Evolutionary conservation across 345 rosid genomes (phyloP).

Genomic region (Ceriops tagal): DNA sequence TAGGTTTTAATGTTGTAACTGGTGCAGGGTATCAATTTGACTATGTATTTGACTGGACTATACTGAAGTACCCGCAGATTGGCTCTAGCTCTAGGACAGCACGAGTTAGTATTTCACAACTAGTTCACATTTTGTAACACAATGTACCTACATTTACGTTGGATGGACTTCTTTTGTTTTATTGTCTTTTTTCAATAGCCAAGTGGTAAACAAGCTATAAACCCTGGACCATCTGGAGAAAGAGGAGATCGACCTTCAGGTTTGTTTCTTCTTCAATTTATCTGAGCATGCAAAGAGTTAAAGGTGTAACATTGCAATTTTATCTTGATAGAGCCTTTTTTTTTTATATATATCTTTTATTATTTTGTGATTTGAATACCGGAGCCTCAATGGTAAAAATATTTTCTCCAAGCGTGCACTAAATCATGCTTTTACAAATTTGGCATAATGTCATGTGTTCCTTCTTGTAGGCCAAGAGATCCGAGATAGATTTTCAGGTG

Average conservation of each 20-base stretch:
- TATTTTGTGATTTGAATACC: no score
- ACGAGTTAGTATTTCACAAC: slow-evolving; percentile 41
- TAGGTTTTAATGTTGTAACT: slow-evolving; percentile 15
- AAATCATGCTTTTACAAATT: not conserved
- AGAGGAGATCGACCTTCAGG: slow-evolving; percentile 52
- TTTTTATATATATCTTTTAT: no score
- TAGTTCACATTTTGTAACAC: not conserved
- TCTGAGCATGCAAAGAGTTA: no score
- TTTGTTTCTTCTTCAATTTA: not conserved
- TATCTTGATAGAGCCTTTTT: no score
- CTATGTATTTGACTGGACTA: slow-evolving; percentile 92
- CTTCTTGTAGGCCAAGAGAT: slow-evolving; percentile 50
- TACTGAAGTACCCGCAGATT: slow-evolving; percentile 76
- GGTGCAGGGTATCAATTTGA: slow-evolving; percentile 83
- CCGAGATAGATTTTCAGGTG: slow-evolving; percentile 62
- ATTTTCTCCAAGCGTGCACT: not conserved
- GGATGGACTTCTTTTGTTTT: not conserved
- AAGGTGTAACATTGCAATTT: no score
- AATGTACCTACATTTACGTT: not conserved
- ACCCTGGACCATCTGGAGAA: slow-evolving; percentile 50
- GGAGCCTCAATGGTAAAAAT: no score
- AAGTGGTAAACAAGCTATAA: slow-evolving; percentile 45
- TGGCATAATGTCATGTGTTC: slow-evolving; percentile 7
- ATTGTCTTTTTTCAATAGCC: slow-evolving; percentile 32
- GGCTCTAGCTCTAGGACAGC: slow-evolving; percentile 67